phyloP scores from a whole-genome alignment of 768 basidiomycete genomes.

The Leccinum fibrillosum region DNA sequence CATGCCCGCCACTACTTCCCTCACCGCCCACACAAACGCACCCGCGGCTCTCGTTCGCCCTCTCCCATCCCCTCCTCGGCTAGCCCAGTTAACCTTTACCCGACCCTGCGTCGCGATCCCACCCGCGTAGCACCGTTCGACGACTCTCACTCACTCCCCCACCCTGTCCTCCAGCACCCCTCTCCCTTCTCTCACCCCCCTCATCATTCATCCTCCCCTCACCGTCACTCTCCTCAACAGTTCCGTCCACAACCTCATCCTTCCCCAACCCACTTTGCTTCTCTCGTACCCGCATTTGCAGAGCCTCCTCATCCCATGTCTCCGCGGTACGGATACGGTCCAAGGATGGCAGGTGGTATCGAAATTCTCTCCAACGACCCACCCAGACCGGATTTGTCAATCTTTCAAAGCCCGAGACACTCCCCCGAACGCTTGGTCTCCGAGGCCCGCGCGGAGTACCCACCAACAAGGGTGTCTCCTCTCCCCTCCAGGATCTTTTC shows the following conservation, averaged over 20 bases:
- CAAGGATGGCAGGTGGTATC: conserved; percentile 30
- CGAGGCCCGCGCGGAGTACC: conserved; percentile 14
- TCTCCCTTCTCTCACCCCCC: conserved; percentile 15
- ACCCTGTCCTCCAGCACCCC: conserved; percentile 9
- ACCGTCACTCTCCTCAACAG: conserved; percentile 18
- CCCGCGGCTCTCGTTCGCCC: conserved; percentile 13
- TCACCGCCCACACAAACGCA: conserved; percentile 18
- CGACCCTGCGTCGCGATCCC: conserved; percentile 22
- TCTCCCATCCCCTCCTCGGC: conserved; percentile 19
- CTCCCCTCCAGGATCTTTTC: neutral
- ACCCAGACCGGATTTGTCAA: conserved; percentile 11
- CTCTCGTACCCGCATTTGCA: neutral
- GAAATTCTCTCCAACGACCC: conserved; percentile 18
- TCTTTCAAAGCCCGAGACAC: conserved; percentile 14
- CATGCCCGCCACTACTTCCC: conserved; percentile 17
- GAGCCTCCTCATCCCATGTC: conserved; percentile 11
- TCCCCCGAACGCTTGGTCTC: conserved; percentile 13
- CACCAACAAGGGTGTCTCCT: conserved; percentile 12
- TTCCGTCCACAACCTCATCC: conserved; percentile 11
- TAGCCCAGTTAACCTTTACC: conserved; percentile 18
- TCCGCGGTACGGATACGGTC: conserved; percentile 19
- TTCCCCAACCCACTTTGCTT: conserved; percentile 6
- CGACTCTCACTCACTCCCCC: conserved; percentile 3
- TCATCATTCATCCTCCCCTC: conserved; percentile 18
- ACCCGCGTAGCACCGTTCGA: conserved; percentile 6